Evolutionary conservation across 2,329 filamentous ascomycete genomes (phyloP).

Genomic region (Cercospora nicotianae): DNA sequence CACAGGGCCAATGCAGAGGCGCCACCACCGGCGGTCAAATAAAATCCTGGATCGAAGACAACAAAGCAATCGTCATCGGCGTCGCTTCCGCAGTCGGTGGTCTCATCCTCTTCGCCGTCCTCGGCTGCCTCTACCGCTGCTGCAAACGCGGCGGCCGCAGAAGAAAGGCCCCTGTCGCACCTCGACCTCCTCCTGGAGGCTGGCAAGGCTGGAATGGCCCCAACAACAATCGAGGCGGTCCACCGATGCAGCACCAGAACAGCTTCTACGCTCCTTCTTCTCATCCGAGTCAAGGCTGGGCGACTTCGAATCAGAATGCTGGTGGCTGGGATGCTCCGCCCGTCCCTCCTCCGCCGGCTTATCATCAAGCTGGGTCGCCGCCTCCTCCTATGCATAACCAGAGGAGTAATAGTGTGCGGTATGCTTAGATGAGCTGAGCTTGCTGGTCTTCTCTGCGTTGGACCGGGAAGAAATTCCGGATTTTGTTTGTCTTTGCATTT

Average conservation of each 20-base stretch:
- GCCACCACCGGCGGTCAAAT: conserved; percentile 69
- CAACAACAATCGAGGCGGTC: conserved; percentile 9
- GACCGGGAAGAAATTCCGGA: not conserved
- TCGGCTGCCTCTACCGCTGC: conserved; percentile 65
- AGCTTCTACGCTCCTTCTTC: conserved; percentile 14
- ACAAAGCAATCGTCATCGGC: conserved; percentile 82
- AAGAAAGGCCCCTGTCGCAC: conserved; percentile 21
- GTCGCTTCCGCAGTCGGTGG: conserved; percentile 70
- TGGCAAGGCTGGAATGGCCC: conserved; percentile 38
- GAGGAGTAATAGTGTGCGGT: conserved; percentile 23
- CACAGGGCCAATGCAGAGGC: conserved; percentile 73
- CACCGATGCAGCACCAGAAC: conserved; percentile 12
- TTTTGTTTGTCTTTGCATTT: not conserved
- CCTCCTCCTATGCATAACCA: not conserved
- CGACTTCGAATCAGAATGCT: conserved; percentile 15
- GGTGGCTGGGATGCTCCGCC: conserved; percentile 25
- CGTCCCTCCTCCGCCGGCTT: conserved; percentile 25
- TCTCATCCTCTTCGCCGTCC: conserved; percentile 67
- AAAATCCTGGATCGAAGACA: conserved; percentile 69
- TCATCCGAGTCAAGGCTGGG: conserved; percentile 32
- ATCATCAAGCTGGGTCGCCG: conserved; percentile 5
- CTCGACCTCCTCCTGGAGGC: conserved; percentile 32
- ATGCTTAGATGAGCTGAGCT: conserved; percentile 21
- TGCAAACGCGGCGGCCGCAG: conserved; percentile 43
- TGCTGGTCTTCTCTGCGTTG: not conserved